Evolutionary conservation across 208 protist species (phyloP), one percentile per base, ranked within the genome.

Genomic region (Trypanosoma brucei): DNA sequence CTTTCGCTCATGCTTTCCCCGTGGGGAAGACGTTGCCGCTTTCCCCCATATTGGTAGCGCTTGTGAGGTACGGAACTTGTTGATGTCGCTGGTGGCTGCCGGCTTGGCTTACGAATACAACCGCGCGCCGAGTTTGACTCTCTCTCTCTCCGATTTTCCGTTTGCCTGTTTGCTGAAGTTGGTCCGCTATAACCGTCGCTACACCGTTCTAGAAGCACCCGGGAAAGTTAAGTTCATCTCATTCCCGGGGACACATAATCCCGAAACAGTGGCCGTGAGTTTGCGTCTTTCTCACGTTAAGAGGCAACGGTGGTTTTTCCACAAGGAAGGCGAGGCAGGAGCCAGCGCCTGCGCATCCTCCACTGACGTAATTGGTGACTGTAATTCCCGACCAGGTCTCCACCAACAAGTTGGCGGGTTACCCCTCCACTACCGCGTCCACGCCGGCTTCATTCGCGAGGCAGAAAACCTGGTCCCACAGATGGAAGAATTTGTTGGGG

Each of bases 191-290:
- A 62, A 45, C 4, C 65, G 81, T 45, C 73, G 78, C 37, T 93
- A 83, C 69, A 86, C 79, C 8, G 65, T 93, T 4, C 59, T 93
- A 30, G 84, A 87, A 62, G 83, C 73, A 0, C 82, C 87, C 14
- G 84, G 78, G 2, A 66, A 81, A 30, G 74, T 88, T 37, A 88
- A 84, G 72, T 89, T 81, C 64, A 75, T 93, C 31, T 65, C 87
- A 31, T 88, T 93, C 45, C 83, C 87, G 3, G 87, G 87, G 59
- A 89, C 87, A 40, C 84, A 93, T 72, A 81, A 93, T 74, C 84
- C 72, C 73, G 81, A 84, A 9, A 93, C 87, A 48, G 62, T 71
- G 44, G 58, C 74, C 50, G 73, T 81, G 6, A 72, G 85, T 55
- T 13, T 89, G 42, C 64, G 70, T 31, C 78, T 81, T 56, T 56